phyloP scores from a whole-genome alignment of 805 yeast genomes.

The Saccharomycopsis fibuligera region DNA sequence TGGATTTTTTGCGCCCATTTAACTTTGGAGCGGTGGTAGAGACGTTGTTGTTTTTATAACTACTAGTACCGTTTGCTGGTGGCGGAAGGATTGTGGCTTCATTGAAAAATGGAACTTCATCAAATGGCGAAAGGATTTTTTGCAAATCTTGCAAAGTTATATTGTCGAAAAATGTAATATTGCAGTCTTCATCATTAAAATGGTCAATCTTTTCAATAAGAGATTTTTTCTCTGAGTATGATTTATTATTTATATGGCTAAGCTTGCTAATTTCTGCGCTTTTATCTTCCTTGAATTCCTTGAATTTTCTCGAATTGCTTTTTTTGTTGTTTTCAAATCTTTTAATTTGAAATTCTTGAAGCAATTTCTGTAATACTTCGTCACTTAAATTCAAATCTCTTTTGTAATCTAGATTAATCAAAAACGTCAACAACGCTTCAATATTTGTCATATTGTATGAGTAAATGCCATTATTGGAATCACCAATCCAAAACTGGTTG shows the following conservation, averaged over 20 bases:
- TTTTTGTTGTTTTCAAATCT: not conserved
- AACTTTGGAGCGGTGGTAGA: not conserved
- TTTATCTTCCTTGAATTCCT: not conserved
- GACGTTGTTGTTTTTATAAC: not conserved
- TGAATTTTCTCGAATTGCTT: not conserved
- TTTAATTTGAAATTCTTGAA: not conserved
- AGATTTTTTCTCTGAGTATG: not conserved
- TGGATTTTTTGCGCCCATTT: constrained; percentile 9
- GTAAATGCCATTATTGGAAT: constrained; percentile 9
- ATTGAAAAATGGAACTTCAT: not conserved
- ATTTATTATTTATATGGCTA: not conserved
- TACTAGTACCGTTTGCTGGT: too few relatives aligned
- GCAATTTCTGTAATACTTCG: constrained; percentile 5
- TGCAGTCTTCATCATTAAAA: constrained; percentile 8
- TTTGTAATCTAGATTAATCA: constrained; percentile 12
- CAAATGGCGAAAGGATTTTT: constrained; percentile 3
- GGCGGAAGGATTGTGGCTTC: not conserved
- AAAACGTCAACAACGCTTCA: constrained; percentile 17
- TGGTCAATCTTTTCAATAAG: constrained; percentile 6
- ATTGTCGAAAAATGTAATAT: constrained; percentile 7
- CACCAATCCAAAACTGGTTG: constrained; percentile 14
- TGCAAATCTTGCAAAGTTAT: constrained; percentile 8
- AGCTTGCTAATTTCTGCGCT: not conserved
- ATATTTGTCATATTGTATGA: constrained; percentile 19
- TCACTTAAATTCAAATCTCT: constrained; percentile 15